Evolutionary conservation across 129 eudicot species (phyloP).

Genomic region (Chrysanthemum lavandulifolium): DNA sequence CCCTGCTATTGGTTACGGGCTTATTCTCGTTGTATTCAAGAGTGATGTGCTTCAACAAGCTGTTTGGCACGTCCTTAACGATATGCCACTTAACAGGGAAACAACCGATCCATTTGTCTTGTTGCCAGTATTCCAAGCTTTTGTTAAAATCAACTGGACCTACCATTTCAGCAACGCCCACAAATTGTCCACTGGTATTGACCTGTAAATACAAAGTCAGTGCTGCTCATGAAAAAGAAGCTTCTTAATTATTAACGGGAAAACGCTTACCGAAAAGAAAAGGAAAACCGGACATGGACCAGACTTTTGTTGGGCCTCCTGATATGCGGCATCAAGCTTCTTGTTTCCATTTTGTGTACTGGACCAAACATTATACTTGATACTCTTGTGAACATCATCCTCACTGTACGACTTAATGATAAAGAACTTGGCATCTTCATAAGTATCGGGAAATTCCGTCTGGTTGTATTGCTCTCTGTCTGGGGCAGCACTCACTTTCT

Average conservation of each 20-base stretch:
- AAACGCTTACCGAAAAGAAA: slow-evolving; percentile 59
- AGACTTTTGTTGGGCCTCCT: slow-evolving; percentile 61
- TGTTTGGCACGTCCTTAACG: slow-evolving; percentile 79
- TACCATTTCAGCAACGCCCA: slow-evolving; percentile 85
- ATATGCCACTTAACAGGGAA: slow-evolving; percentile 96
- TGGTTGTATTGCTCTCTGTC: slow-evolving; percentile 63
- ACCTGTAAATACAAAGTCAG: slow-evolving; percentile 37
- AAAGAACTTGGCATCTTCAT: slow-evolving; percentile 64
- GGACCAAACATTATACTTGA: slow-evolving; percentile 81
- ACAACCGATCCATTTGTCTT: slow-evolving; percentile 89
- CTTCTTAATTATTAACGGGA: background rate
- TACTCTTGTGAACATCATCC: slow-evolving; percentile 87
- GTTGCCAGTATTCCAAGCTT: slow-evolving; percentile 86
- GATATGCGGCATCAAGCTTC: slow-evolving; percentile 77
- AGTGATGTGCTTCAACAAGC: slow-evolving; percentile 70
- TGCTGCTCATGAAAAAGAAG: background rate
- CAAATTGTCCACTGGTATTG: slow-evolving; percentile 80
- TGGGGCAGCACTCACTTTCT: slow-evolving; percentile 33
- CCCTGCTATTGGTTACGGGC: slow-evolving; percentile 87
- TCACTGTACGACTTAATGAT: slow-evolving; percentile 82
- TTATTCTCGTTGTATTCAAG: slow-evolving; percentile 85
- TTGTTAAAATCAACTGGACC: slow-evolving; percentile 79
- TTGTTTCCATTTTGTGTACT: slow-evolving; percentile 89
- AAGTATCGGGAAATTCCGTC: slow-evolving; percentile 57
- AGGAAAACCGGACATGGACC: slow-evolving; percentile 72